Percentiles rank a stretch among this genome's conserved stretches.
phyloP scores from a whole-genome alignment of 495 filamentous ascomycete species.

The Penicillium paxilli region DNA sequence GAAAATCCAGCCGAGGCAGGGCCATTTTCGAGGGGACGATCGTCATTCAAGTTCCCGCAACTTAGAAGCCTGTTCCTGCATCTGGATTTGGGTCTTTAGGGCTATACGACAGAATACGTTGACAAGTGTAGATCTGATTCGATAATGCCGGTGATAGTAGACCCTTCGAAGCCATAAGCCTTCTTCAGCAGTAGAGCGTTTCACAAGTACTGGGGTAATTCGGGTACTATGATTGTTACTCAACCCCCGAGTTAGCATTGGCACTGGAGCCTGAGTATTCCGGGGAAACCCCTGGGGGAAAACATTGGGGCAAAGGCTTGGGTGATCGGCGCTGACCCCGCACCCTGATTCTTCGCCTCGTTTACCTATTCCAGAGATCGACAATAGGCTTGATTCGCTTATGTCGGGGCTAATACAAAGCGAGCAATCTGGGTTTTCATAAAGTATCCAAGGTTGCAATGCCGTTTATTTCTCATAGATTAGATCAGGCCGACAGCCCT shows the following conservation, averaged over 20 bases:
- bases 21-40: conserved; percentile 8
- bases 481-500: too few species aligned
- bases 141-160: not conserved
- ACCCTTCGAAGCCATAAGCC: not conserved
- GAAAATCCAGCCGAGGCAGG: conserved; percentile 8
- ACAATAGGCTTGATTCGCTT: too few species aligned
- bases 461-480: too few species aligned
- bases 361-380: not conserved
- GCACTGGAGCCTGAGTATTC: too few species aligned
- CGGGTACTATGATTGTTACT: not conserved
- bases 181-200: not conserved
- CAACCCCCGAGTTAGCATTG: not conserved
- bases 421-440: too few species aligned
- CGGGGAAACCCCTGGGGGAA: conserved; percentile 2
- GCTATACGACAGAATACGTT: not conserved
- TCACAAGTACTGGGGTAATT: not conserved
- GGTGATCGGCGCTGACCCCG: conserved; percentile 10
- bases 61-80: conserved; percentile 1
- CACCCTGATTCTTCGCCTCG: not conserved
- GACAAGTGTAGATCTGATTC: not conserved
- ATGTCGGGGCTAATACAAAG: too few species aligned
- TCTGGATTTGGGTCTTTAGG: not conserved
- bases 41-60: conserved; percentile 3
- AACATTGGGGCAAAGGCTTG: not conserved
- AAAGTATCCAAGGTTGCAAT: too few species aligned